Base-by-base conservation (phyloP, 2,329 filamentous ascomycete genomes). In the Coniochaeta sp. region DNA sequence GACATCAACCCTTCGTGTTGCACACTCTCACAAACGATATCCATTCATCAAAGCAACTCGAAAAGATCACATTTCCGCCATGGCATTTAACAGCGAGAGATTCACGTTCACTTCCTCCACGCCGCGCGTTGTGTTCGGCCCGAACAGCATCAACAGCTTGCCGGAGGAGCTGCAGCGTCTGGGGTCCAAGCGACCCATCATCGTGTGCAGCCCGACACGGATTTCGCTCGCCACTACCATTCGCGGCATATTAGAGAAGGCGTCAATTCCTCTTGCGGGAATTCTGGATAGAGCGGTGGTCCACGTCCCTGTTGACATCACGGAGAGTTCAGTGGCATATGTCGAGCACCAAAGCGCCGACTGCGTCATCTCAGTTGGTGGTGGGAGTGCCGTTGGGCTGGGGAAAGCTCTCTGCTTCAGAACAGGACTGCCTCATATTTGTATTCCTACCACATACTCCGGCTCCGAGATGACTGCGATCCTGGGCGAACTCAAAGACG, bases 391-490 rank as follows among this genome's bases (percentile, higher is more conserved):
- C 0, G 80, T 79, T 51, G 81, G 81, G 1, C 65, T 85, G 20
- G 78, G 78, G 3, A 82, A 82, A 57, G 78, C 77, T 2, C 72
- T 81, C 54, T 75, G 72, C 55, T 69, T 79, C 52, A 72, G 76
- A n/a, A 79, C 76, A 3, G 76, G 75, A 0, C 60, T 81, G 31
- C 72, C 71, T 27, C 53, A 48, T 20, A 20, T 48, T 22, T 48
- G 45, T 10, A 76, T 83, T 48, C 78, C 80, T n/a, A 83, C 79
- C 2, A 82, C 79, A 1, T 83, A 83, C 60, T 75, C 79, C 5
- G 79, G 79, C 3, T 80, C 76, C 54, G 83, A 86, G 60, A 82
- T 86, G 74, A 85, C 82, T 3, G 78, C 82, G 0, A 83, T 85
- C 46, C 65, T 86, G 12, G 82, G 82, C 2, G 81, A 86, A 66